Base-by-base conservation (phyloP, 345 rosid genomes). In the Euphorbia lathyris region DNA sequence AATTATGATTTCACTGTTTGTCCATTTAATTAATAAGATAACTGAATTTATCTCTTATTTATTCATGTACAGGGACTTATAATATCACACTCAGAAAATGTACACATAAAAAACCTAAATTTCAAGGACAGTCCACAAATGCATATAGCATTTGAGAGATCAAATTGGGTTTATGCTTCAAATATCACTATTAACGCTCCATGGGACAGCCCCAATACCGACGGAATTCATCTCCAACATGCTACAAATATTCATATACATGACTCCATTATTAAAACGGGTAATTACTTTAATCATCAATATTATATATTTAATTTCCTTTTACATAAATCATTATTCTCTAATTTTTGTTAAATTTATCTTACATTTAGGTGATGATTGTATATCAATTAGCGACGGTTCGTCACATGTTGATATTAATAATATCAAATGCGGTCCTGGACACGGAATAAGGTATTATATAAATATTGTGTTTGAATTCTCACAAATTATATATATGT, bases 391-490 rank as follows among this genome's bases (percentile, higher is more conserved):
- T 47, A 82, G 88, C 0, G 78, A 73, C 1, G 87, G 83, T 27
- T 66, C 82, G 1, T 75, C 56, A 27, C 45, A 78, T 14, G 32
- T 87, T 56, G 60, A 66, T 14, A 63, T 87, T 23, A 69, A 70
- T 51, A 22, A 59, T 19, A 77, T 80, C 42, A 9, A 56, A 2
- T 87, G 91, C 42, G 86, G 91, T 59, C 89, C 87, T 0, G 89
- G 91, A 7, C 91, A 85, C 45, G 89, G 89, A 11, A 80, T 85
- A 63, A 87, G 89, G 89, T 83, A 50, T 34, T 38, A 23, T 58
- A 16, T 38, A 45, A 45, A 9, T 45, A 45, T 45, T 9, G 4
- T 2, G 38, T 34, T 34, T 2, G 7, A 34, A 2, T 34, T 34
- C 38, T 34, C 38, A 34, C 38, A 34, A 34, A 34, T 2, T 2